Conservation (phyloP, 495 filamentous ascomycete species). For the Lasiosphaeria ovina region DNA sequence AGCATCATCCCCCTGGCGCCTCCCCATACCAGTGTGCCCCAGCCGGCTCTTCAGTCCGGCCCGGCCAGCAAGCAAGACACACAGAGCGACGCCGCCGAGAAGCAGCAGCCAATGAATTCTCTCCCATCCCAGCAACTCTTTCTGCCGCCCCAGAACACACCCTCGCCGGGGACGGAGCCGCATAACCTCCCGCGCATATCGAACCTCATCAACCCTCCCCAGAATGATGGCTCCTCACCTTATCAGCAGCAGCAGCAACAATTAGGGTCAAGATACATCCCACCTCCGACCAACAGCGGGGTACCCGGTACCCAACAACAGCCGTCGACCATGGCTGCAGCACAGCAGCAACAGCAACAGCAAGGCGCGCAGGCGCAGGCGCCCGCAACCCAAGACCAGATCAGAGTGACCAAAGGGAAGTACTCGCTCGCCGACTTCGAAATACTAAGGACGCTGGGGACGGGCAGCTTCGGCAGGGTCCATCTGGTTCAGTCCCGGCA, state of each 20-base stretch:
- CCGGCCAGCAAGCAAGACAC: constrained; percentile 25
- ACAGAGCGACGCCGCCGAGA: constrained; percentile 34
- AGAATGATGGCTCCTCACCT: constrained; percentile 46
- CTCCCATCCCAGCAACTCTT: constrained; percentile 34
- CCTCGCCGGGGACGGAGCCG: constrained; percentile 40
- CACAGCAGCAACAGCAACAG: constrained; percentile 20
- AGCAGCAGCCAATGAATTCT: constrained; percentile 39
- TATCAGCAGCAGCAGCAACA: constrained; percentile 27
- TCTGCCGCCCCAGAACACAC: constrained; percentile 23
- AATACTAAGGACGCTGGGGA: constrained; percentile 86
- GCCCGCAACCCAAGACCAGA: constrained; percentile 20
- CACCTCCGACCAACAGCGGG: constrained; percentile 30
- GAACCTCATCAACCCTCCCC: constrained; percentile 66
- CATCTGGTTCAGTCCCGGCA: constrained; percentile 96
- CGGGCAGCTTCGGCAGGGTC: constrained; percentile 94
- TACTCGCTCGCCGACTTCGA: constrained; percentile 88
- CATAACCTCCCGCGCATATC: constrained; percentile 67
- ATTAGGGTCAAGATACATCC: constrained; percentile 12
- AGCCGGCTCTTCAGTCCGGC: constrained; percentile 19
- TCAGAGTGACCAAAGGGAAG: constrained; percentile 91
- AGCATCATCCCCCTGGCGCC: constrained; percentile 18
- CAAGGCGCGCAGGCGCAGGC: constrained; percentile 14
- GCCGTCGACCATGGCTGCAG: constrained; percentile 25
- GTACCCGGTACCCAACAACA: constrained; percentile 7
- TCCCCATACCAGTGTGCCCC: constrained; percentile 27